Evolutionary conservation across 2,329 filamentous ascomycete species (phyloP).

Genomic region (Drechslerella dactyloides): DNA sequence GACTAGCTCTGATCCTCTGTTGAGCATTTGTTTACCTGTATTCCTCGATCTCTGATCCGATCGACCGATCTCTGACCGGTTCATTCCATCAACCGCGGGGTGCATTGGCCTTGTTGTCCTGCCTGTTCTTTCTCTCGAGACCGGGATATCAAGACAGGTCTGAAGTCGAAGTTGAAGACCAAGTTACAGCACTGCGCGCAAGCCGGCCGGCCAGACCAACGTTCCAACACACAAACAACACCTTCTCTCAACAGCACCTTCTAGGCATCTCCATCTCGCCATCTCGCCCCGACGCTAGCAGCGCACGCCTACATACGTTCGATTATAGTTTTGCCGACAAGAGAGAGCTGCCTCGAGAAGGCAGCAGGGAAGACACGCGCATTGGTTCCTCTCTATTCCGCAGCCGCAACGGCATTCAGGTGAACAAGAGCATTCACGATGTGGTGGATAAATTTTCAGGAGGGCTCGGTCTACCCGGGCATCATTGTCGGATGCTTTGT

Average conservation of each 20-base stretch:
- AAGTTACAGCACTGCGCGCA: not conserved
- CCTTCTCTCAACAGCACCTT: not conserved
- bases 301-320: not conserved
- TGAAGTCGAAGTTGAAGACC: not conserved
- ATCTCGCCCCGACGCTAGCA: not conserved
- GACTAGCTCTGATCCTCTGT: constrained; percentile 10
- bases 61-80: constrained; percentile 16
- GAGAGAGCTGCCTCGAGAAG: constrained; percentile 39
- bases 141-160: not conserved
- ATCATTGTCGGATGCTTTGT: constrained; percentile 50
- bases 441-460: constrained; percentile 49
- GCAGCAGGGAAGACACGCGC: constrained; percentile 13
- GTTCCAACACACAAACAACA: constrained; percentile 2
- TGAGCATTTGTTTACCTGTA: constrained; percentile 44
- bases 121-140: not conserved
- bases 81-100: constrained; percentile 28
- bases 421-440: constrained; percentile 20
- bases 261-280: not conserved
- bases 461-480: constrained; percentile 48
- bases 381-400: constrained; percentile 9
- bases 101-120: constrained; percentile 4
- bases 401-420: constrained; percentile 7
- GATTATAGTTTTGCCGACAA: constrained; percentile 15
- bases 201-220: not conserved
- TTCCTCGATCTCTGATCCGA: constrained; percentile 9